phyloP scores from a whole-genome alignment of 768 basidiomycete genomes.

The Steccherinum ochraceum region DNA sequence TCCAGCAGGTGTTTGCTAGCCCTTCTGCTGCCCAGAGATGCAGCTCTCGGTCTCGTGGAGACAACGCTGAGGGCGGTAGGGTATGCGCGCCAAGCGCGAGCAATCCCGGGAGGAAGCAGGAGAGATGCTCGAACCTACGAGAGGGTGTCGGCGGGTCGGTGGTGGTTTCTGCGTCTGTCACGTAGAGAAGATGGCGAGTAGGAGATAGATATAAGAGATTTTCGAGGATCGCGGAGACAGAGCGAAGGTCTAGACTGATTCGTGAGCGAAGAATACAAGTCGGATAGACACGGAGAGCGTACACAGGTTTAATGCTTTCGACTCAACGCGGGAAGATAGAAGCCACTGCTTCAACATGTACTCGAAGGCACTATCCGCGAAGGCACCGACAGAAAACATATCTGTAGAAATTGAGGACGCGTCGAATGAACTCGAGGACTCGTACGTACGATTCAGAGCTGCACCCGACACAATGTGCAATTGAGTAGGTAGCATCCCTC shows the following conservation, averaged over 20 bases:
- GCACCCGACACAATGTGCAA: neutral
- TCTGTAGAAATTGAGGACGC: neutral
- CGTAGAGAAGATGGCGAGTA: slow-evolving; percentile 62
- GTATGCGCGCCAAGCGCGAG: slow-evolving; percentile 66
- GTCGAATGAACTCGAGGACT: neutral
- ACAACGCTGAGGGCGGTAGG: slow-evolving; percentile 40
- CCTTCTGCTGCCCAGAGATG: slow-evolving; percentile 77
- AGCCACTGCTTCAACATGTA: slow-evolving; percentile 75
- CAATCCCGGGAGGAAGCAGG: slow-evolving; percentile 75
- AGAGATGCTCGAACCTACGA: slow-evolving; percentile 68
- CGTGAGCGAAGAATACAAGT: neutral
- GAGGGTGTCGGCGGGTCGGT: slow-evolving; percentile 16
- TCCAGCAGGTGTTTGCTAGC: slow-evolving; percentile 69
- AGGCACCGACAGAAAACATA: slow-evolving; percentile 13
- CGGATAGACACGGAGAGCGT: slow-evolving; percentile 16
- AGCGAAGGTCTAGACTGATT: slow-evolving; percentile 52
- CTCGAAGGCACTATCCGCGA: slow-evolving; percentile 65
- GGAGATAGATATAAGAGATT: slow-evolving; percentile 64
- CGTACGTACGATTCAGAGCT: neutral
- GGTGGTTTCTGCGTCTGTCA: slow-evolving; percentile 44
- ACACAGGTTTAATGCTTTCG: slow-evolving; percentile 62
- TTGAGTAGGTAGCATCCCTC: neutral
- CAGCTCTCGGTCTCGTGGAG: slow-evolving; percentile 31
- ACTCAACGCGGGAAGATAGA: slow-evolving; percentile 59
- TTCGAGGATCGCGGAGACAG: slow-evolving; percentile 54